Conservation (phyloP, 176 grass and related monocot genomes). For the Tillandsia fasciculata region DNA sequence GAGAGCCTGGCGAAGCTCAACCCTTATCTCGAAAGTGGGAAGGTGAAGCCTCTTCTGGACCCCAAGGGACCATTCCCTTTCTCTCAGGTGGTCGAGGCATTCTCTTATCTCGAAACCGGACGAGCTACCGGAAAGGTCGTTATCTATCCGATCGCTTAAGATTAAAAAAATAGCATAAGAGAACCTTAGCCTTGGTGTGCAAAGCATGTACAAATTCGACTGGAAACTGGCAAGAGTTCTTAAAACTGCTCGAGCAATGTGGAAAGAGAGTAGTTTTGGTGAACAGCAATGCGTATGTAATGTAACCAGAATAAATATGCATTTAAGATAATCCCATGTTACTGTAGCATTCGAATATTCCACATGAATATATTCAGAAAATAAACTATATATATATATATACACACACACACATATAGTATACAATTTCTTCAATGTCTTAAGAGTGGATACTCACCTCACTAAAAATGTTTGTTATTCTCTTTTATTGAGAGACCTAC, state of each 20-base stretch:
- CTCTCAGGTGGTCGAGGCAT: slow-evolving; percentile 61
- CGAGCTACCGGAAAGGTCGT: slow-evolving; percentile 73
- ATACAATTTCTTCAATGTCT: too few species aligned
- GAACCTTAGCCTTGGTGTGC: too few species aligned
- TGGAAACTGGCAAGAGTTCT: too few species aligned
- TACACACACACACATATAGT: too few species aligned
- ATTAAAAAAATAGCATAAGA: background rate
- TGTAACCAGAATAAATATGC: background rate
- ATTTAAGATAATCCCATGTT: background rate
- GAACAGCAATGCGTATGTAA: background rate
- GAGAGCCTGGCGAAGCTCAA: slow-evolving; percentile 56
- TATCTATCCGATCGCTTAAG: slow-evolving; percentile 59
- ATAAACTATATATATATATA: too few species aligned
- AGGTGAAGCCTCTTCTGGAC: slow-evolving; percentile 70
- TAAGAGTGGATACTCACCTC: too few species aligned
- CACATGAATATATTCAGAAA: too few species aligned
- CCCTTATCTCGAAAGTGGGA: slow-evolving; percentile 68
- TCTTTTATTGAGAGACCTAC: too few species aligned
- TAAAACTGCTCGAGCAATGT: too few species aligned
- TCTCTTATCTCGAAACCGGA: slow-evolving; percentile 81
- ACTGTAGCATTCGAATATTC: background rate
- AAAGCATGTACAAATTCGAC: too few species aligned
- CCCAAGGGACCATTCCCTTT: slow-evolving; percentile 52
- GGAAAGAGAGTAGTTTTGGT: background rate
- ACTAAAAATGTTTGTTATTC: too few species aligned